Evolutionary conservation across 257 asterid genomes (phyloP).

Genomic region (Rauvolfia tetraphylla): DNA sequence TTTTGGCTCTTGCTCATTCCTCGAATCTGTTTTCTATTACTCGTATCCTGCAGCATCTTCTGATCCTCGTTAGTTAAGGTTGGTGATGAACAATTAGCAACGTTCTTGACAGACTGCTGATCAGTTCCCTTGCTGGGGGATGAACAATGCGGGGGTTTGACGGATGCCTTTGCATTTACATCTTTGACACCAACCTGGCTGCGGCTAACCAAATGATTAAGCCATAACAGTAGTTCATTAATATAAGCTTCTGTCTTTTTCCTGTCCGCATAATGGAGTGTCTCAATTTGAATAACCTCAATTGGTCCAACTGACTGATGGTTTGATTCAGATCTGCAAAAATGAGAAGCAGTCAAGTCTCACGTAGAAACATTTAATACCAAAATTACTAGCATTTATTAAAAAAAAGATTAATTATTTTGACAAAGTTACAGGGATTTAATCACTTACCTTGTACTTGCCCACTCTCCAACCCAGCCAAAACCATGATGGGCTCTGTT

Average conservation of each 20-base stretch:
- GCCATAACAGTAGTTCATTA: slow-evolving; percentile 64
- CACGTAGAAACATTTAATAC: background rate
- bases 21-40: background rate
- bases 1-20: slow-evolving; percentile 15
- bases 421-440: slow-evolving; percentile 1
- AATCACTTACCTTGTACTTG: slow-evolving; percentile 57
- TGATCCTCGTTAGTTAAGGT: slow-evolving; percentile 18
- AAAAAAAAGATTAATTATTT: background rate
- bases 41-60: slow-evolving; percentile 9
- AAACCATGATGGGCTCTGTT: slow-evolving; percentile 82
- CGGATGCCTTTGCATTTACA: slow-evolving; percentile 15
- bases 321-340: slow-evolving; percentile 50
- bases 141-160: slow-evolving; percentile 17
- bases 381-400: background rate
- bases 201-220: slow-evolving; percentile 51
- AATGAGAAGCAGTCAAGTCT: background rate
- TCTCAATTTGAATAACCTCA: slow-evolving; percentile 62
- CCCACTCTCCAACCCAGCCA: slow-evolving; percentile 98
- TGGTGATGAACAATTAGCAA: slow-evolving; percentile 5
- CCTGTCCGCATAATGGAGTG: slow-evolving; percentile 70
- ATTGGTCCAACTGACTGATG: slow-evolving; percentile 40
- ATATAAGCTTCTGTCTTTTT: slow-evolving; percentile 57
- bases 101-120: slow-evolving; percentile 17
- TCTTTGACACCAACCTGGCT: slow-evolving; percentile 31
- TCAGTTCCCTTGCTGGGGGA: slow-evolving; percentile 8